Percentiles rank a stretch among this genome's conserved stretches.
phyloP scores from a whole-genome alignment of 352 stramenopile genomes.

The Globisporangium abappressorium region DNA sequence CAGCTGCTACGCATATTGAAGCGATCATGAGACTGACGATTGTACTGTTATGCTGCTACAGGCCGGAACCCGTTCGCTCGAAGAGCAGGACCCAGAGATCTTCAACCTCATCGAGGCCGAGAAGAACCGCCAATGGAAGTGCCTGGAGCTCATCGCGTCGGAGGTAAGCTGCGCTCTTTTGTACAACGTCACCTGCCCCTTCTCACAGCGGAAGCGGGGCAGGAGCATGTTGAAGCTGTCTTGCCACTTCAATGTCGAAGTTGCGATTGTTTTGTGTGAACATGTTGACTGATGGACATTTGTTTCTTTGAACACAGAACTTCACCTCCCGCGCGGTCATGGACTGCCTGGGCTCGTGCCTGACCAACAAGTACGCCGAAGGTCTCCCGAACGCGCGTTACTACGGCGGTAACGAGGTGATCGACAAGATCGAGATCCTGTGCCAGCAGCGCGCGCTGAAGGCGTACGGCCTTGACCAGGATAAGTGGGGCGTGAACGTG shows the following conservation, averaged over 20 bases:
- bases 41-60: slow-evolving; percentile 12
- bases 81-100: slow-evolving; percentile 96
- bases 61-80: slow-evolving; percentile 76
- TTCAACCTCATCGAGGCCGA: slow-evolving; percentile 99
- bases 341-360: slow-evolving; percentile 96
- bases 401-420: slow-evolving; percentile 98
- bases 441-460: slow-evolving; percentile 94
- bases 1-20: slow-evolving; percentile 1
- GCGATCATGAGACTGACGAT: neutral
- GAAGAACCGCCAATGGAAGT: slow-evolving; percentile 97
- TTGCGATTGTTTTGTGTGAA: slow-evolving; percentile 1
- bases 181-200: neutral
- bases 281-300: slow-evolving; percentile 9
- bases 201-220: neutral
- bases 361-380: slow-evolving; percentile 99
- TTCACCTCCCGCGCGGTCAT: slow-evolving; percentile 99
- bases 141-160: slow-evolving; percentile 98
- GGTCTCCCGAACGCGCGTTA: slow-evolving; percentile 94
- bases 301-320: slow-evolving; percentile 58
- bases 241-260: slow-evolving; percentile 16
- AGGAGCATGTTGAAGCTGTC: slow-evolving; percentile 4
- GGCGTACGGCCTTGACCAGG: slow-evolving; percentile 90
- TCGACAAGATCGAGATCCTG: slow-evolving; percentile 96
- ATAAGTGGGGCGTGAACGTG: slow-evolving; percentile 99
- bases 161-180: slow-evolving; percentile 49